These are phyloP conservation scores for Plectosphaerella cucumerina DNA, from an alignment of 2,329 filamentous ascomycete genomes.

Conservation along the genomic window DNA sequence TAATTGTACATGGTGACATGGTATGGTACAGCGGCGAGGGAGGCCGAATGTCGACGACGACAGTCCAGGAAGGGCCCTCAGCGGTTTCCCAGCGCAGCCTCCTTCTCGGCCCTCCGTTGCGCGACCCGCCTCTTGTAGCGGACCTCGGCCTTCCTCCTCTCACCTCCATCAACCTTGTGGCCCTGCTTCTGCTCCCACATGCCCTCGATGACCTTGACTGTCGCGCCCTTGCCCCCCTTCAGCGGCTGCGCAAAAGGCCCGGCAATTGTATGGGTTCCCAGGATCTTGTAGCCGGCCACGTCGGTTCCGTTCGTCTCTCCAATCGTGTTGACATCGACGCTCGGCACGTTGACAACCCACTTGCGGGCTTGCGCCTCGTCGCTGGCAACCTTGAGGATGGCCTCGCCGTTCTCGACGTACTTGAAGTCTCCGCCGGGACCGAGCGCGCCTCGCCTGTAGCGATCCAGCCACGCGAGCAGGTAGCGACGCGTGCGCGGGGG, in stretches of 20 bases:
- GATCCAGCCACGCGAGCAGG: constrained; percentile 81
- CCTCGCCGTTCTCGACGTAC: constrained; percentile 58
- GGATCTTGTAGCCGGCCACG: constrained; percentile 63
- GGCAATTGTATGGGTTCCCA: constrained; percentile 63
- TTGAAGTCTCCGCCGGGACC: constrained; percentile 81
- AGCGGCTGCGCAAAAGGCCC: constrained; percentile 71
- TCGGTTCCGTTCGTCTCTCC: constrained; percentile 33
- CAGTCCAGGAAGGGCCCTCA: not conserved
- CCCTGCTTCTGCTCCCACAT: constrained; percentile 90
- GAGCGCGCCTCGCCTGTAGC: constrained; percentile 72
- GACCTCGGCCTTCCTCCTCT: constrained; percentile 81
- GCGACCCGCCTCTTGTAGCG: constrained; percentile 79
- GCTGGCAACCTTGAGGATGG: constrained; percentile 45
- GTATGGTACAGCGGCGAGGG: constrained; percentile 1
- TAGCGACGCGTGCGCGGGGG: constrained; percentile 79
- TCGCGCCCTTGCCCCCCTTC: constrained; percentile 60
- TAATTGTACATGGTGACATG: constrained; percentile 3
- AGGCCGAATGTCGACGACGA: not conserved
- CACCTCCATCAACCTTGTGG: constrained; percentile 92
- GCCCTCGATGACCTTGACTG: constrained; percentile 71
- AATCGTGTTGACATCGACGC: constrained; percentile 24
- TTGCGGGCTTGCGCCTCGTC: constrained; percentile 37
- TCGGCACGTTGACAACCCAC: constrained; percentile 51
- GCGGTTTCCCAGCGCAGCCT: constrained; percentile 21
- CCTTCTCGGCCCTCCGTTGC: constrained; percentile 67